Percentiles rank a stretch among this genome's conserved stretches.
Conservation (phyloP, 2,329 filamentous ascomycete species). For the Alternaria hordeiaustralica region DNA sequence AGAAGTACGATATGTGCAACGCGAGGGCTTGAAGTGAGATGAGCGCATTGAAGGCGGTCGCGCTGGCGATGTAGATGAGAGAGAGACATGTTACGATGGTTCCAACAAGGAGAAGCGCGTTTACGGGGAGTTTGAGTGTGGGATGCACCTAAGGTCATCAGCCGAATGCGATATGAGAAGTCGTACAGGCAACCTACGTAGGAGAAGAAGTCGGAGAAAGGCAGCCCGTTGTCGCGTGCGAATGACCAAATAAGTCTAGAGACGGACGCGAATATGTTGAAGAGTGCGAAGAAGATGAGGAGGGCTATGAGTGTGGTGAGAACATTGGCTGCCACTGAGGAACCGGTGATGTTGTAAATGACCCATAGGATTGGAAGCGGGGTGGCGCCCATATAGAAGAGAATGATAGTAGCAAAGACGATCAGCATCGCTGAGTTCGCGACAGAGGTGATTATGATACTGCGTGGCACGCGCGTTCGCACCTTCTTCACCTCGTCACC, state of each 20-base stretch:
- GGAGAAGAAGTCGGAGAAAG: constrained; percentile 44
- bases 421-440: constrained; percentile 54
- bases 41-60: constrained; percentile 46
- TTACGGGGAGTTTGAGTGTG: constrained; percentile 32
- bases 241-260: constrained; percentile 60
- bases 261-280: constrained; percentile 55
- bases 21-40: constrained; percentile 43
- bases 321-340: constrained; percentile 49
- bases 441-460: constrained; percentile 43
- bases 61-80: constrained; percentile 40
- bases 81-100: constrained; percentile 40
- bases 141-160: constrained; percentile 30
- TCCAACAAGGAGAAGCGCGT: constrained; percentile 32
- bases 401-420: constrained; percentile 52
- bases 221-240: constrained; percentile 56
- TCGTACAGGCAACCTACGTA: constrained; percentile 22
- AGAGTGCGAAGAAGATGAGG: constrained; percentile 49
- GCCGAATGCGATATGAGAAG: background rate
- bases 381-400: constrained; percentile 52
- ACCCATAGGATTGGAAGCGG: constrained; percentile 48
- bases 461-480: constrained; percentile 49
- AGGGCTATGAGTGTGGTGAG: constrained; percentile 50
- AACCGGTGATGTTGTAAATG: constrained; percentile 50
- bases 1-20: constrained; percentile 42
- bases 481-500: constrained; percentile 53